Conservation (phyloP, 78 protist genomes). For the Dictyostelium citrinum region DNA sequence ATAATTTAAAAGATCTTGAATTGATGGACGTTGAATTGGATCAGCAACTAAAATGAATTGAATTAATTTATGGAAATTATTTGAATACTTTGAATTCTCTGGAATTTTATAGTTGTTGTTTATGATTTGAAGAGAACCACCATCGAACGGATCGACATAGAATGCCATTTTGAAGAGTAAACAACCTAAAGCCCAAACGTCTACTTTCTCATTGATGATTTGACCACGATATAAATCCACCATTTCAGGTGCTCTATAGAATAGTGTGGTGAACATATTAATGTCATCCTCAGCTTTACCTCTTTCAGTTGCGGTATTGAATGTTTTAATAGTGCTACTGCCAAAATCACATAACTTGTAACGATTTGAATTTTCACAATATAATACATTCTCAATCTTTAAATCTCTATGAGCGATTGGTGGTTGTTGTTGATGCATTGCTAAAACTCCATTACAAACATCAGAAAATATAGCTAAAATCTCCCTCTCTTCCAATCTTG, state of each 20-base stretch:
- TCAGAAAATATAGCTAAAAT: slow-evolving; percentile 59
- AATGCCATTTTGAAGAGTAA: slow-evolving; percentile 82
- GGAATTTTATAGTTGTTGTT: slow-evolving; percentile 58
- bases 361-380: slow-evolving; percentile 13
- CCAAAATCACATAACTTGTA: slow-evolving; percentile 87
- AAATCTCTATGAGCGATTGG: slow-evolving; percentile 84
- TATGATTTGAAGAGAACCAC: slow-evolving; percentile 57
- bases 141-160: slow-evolving; percentile 81
- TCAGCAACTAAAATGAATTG: slow-evolving; percentile 44
- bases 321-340: slow-evolving; percentile 29
- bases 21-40: slow-evolving; percentile 66
- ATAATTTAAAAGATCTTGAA: slow-evolving; percentile 7
- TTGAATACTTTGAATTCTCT: slow-evolving; percentile 33
- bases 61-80: slow-evolving; percentile 20
- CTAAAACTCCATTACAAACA: slow-evolving; percentile 45
- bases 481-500: slow-evolving; percentile 57
- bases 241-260: slow-evolving; percentile 90
- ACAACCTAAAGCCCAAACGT: slow-evolving; percentile 91
- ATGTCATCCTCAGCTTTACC: slow-evolving; percentile 74
- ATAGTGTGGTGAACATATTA: slow-evolving; percentile 72
- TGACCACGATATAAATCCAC: slow-evolving; percentile 85
- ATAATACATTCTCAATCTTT: slow-evolving; percentile 75
- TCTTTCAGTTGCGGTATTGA: slow-evolving; percentile 28
- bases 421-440: slow-evolving; percentile 72
- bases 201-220: slow-evolving; percentile 80